These are phyloP conservation scores for Leccinum idahoense DNA, from an alignment of 1,284 basidiomycete genomes.

Conservation along the genomic window DNA sequence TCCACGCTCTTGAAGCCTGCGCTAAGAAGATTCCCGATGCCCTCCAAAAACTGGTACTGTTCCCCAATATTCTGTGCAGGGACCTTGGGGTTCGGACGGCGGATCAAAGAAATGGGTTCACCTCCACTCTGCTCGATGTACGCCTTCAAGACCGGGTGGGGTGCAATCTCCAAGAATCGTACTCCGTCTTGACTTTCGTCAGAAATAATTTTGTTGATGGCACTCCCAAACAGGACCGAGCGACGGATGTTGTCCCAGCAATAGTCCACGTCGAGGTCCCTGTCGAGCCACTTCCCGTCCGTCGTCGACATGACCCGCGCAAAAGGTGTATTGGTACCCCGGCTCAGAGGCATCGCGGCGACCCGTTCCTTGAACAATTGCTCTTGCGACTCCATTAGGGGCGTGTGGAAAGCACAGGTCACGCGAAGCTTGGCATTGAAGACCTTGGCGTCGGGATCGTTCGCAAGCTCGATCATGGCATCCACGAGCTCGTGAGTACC, in stretches of 20 bases:
- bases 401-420: too few relatives aligned
- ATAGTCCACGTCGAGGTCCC: slow-evolving; percentile 23
- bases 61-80: slow-evolving; percentile 29
- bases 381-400: too few relatives aligned
- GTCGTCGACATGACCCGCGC: slow-evolving; percentile 30
- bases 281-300: slow-evolving; percentile 30
- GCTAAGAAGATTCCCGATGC: slow-evolving; percentile 23
- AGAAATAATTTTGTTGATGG: slow-evolving; percentile 27
- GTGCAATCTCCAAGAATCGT: slow-evolving; percentile 26
- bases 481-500: slow-evolving; percentile 26
- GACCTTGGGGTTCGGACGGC: slow-evolving; percentile 25
- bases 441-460: slow-evolving; percentile 25
- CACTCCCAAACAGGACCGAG: slow-evolving; percentile 29
- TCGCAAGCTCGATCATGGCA: slow-evolving; percentile 25
- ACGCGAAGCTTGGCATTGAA: slow-evolving; percentile 25
- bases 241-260: slow-evolving; percentile 30
- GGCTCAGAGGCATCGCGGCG: background rate
- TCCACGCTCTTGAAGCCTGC: slow-evolving; percentile 26
- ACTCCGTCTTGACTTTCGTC: slow-evolving; percentile 26
- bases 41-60: slow-evolving; percentile 27
- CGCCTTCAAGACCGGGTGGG: slow-evolving; percentile 29
- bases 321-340: slow-evolving; percentile 19
- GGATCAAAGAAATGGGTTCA: slow-evolving; percentile 24
- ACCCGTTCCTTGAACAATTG: too few relatives aligned
- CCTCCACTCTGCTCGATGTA: slow-evolving; percentile 30